Evolutionary conservation across 2,329 filamentous ascomycete genomes (phyloP).

Genomic region (Pseudocercospora crystallina): DNA sequence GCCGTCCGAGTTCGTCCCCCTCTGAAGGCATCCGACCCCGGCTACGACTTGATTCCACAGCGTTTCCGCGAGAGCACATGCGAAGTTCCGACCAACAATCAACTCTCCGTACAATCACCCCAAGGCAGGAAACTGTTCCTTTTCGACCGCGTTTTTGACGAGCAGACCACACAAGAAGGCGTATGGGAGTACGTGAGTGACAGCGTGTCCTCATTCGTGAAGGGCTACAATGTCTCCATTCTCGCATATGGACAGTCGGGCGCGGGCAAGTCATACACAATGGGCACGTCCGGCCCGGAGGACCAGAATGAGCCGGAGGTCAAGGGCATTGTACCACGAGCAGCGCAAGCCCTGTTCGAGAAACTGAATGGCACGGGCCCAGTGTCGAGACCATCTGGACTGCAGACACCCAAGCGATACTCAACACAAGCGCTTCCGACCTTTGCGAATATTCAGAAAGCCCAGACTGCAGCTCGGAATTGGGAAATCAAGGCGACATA

Average conservation of each 20-base stretch:
- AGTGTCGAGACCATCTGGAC: slow-evolving; percentile 60
- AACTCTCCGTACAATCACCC: slow-evolving; percentile 81
- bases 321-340: slow-evolving; percentile 92
- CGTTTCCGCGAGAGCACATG: slow-evolving; percentile 92
- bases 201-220: slow-evolving; percentile 83
- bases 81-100: slow-evolving; percentile 82
- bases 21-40: slow-evolving; percentile 78
- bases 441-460: slow-evolving; percentile 44
- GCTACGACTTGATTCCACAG: slow-evolving; percentile 91
- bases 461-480: slow-evolving; percentile 60
- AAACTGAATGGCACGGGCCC: slow-evolving; percentile 68
- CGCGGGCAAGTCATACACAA: slow-evolving; percentile 96
- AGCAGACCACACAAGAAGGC: slow-evolving; percentile 80
- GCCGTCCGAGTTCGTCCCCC: slow-evolving; percentile 91
- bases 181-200: slow-evolving; percentile 93
- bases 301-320: slow-evolving; percentile 50
- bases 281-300: slow-evolving; percentile 86
- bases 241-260: slow-evolving; percentile 97
- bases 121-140: slow-evolving; percentile 94
- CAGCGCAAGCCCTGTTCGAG: slow-evolving; percentile 82
- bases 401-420: slow-evolving; percentile 78
- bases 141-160: slow-evolving; percentile 90
- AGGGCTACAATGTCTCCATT: slow-evolving; percentile 98
- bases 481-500: slow-evolving; percentile 88
- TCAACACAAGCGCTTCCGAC: slow-evolving; percentile 59